Evolutionary conservation across 2,329 filamentous ascomycete species (phyloP), one percentile per base, ranked within the genome.

Genomic region (Trichophyton verrucosum): DNA sequence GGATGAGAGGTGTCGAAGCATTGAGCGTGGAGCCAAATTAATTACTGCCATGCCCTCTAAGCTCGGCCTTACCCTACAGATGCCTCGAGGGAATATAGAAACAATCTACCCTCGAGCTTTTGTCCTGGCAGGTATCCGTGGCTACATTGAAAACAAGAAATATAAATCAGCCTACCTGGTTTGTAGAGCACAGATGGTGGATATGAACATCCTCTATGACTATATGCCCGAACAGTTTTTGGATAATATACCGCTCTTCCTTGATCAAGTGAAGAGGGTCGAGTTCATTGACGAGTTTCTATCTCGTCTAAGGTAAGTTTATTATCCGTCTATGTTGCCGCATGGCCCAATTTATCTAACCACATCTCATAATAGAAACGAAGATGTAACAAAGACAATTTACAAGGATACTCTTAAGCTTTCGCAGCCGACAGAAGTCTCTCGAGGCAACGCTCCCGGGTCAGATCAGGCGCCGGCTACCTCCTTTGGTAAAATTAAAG

Each of bases 171-270:
- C 94, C 0, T 99, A 96, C 71, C 78, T 88, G 22, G 86, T 90
- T 64, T 97, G 94, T 71, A 85, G 94, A 58, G 92, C 86, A 22
- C 95, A 99, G 71, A 84, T 95, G 66, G 94, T 99, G 0, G 94
- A 99, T 69, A 91, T 97, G 87, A 99, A 99, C 69, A 92, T 99
- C 63, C 78, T 99, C 1, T 92, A 95, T 69, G 94, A 99, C 69
- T 89, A 97, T 74, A 85, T 85, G n/a, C 90, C 92, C 0, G 80
- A 85, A 42, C 88, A 95, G 66, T 96, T 99, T 70, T 80, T 96
- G 71, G 77, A 81, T 3, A 88, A 86, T 65, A 82, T 96, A 9
- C 79, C 80, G 0, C 73, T 88, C 0, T 95, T 99, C 68, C 78
- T 97, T 36, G 85, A 90, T 17, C 91, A 99, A 71, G 80, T 99